A percentile compares a stretch with the other conserved stretches of the same genome.
phyloP scores from a whole-genome alignment of 148 eudicot species.

The Rhododendron williamsianum region DNA sequence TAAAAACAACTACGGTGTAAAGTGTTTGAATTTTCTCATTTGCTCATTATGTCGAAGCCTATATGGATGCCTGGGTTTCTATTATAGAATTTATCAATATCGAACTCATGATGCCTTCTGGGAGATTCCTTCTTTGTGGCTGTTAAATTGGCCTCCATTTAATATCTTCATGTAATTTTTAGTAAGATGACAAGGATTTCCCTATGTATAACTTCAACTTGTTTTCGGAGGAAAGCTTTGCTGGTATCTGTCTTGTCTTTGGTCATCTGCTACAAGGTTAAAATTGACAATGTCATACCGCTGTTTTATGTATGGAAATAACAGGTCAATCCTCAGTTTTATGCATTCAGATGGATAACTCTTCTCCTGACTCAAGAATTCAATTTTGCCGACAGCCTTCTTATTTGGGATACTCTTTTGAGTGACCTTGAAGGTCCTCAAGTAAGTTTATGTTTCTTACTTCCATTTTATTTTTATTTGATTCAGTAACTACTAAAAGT shows the following conservation, averaged over 20 bases:
- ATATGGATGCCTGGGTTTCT: neutral
- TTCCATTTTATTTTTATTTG: neutral
- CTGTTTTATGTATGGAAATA: slow-evolving; percentile 14
- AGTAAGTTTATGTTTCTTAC: slow-evolving; percentile 34
- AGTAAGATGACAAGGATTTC: neutral
- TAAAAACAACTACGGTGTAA: neutral
- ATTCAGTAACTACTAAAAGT: neutral
- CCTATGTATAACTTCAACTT: neutral
- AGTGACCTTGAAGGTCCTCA: slow-evolving; percentile 99
- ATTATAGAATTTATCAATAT: neutral
- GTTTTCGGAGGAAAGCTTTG: neutral
- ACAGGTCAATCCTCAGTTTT: slow-evolving; percentile 99
- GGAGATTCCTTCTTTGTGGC: neutral
- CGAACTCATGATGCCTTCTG: neutral
- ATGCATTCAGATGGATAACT: slow-evolving; percentile 98
- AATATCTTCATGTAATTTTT: neutral
- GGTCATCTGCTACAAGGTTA: neutral
- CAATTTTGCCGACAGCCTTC: slow-evolving; percentile 77
- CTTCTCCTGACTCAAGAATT: slow-evolving; percentile 98
- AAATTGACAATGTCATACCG: neutral
- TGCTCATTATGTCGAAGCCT: neutral
- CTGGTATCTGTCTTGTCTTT: neutral
- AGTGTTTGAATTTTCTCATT: neutral
- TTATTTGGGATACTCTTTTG: slow-evolving; percentile 90
- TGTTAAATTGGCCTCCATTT: neutral